Base-by-base conservation (phyloP, 495 filamentous ascomycete species). In the Penicillium lividum region DNA sequence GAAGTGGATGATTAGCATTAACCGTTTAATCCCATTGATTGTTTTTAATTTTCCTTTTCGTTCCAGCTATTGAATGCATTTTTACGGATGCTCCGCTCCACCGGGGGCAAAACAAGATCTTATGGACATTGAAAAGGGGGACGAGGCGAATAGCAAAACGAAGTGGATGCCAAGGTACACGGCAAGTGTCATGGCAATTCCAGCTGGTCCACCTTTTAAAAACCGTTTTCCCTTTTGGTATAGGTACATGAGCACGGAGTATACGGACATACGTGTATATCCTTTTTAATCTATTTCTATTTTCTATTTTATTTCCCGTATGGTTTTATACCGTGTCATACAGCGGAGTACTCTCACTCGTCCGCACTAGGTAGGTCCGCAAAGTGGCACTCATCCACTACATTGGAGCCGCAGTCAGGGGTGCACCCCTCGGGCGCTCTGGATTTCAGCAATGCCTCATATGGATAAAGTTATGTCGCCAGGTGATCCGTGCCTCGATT, bases 161-260 rank as follows among this genome's bases (percentile, higher is more conserved):
- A 22, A 16, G 34, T 53, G 15, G 42, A 15, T 38, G 53, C 55
- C 51, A 56, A 57, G 51, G 51, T 36, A 38, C 30, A 47, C 60
- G 51, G 56, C 56, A 58, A 52, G 45, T 58, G 48, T 58, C 56
- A 62, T 56, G 13, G 38, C 51, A 55, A 45, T 59, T 62, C 57
- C 51, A 59, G 40, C 56, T 49, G 56, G 49, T 30, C 40, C 36
- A 5, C 10, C 4, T 33, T 6, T 29, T 13, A 4, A 18, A 43
- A 31, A 43, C 34, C 16, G 25, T 44, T 53, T 53, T 42, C 51
- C 36, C 5, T 42, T n/a, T n/a, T 52, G 3, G 50, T 52, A n/a
- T 40, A 22, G 18, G 28, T 53, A 36, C 33, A 52, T 36, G 16
- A 52, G 22, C 33, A 52, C 22, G 16, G 40, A 40, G 49, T 43